Evolutionary conservation across 2,329 filamentous ascomycete genomes (phyloP).

Genomic region (Celoporthe dispersa): DNA sequence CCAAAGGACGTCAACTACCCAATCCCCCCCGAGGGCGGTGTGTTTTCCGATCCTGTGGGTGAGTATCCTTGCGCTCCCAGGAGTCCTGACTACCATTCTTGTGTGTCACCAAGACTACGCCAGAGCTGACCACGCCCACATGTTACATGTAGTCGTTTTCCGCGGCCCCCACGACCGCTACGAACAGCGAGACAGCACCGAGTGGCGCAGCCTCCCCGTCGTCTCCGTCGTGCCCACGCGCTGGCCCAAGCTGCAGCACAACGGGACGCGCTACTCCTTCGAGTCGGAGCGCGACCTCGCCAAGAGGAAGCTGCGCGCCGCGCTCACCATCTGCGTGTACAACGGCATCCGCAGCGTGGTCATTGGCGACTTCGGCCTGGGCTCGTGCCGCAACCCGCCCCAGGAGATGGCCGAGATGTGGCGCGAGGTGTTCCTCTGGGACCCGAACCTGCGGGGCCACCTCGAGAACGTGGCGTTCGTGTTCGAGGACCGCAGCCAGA

Average conservation of each 20-base stretch:
- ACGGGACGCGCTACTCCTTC: slow-evolving; percentile 73
- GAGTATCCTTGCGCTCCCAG: slow-evolving; percentile 36
- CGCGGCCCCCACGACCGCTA: slow-evolving; percentile 72
- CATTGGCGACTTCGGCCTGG: slow-evolving; percentile 68
- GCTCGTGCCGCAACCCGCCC: slow-evolving; percentile 66
- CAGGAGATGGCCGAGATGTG: slow-evolving; percentile 68
- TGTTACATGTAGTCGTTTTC: slow-evolving; percentile 61
- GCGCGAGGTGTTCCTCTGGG: slow-evolving; percentile 67
- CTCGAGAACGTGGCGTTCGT: slow-evolving; percentile 67
- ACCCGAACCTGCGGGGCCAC: slow-evolving; percentile 64
- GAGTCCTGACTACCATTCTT: neutral
- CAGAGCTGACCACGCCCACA: neutral
- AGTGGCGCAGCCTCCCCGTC: slow-evolving; percentile 67
- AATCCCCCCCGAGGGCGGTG: slow-evolving; percentile 70
- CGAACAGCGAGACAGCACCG: slow-evolving; percentile 54
- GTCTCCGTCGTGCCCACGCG: slow-evolving; percentile 74
- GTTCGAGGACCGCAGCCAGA: slow-evolving; percentile 62
- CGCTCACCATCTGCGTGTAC: slow-evolving; percentile 70
- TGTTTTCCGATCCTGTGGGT: slow-evolving; percentile 72
- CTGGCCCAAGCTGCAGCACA: slow-evolving; percentile 73
- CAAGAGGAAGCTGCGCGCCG: slow-evolving; percentile 72
- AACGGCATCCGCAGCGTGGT: slow-evolving; percentile 61
- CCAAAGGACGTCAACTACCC: slow-evolving; percentile 69
- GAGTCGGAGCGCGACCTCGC: slow-evolving; percentile 72
- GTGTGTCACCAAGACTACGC: neutral